Conservation (phyloP, 306 rosid genomes). For the Vigna reflexopilosa region DNA sequence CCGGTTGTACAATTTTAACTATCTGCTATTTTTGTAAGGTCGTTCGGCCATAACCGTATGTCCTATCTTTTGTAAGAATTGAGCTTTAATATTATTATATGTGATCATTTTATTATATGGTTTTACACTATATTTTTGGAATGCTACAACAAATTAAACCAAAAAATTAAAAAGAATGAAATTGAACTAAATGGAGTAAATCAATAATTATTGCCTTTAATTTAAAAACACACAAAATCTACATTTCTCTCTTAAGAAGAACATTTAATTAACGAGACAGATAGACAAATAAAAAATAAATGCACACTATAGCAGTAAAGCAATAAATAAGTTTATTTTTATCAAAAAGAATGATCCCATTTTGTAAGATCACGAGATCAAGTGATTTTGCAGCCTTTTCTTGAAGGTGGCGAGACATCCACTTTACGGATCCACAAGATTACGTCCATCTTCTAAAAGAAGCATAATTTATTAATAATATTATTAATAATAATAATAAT, state of each 20-base stretch:
- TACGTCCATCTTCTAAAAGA: slow-evolving; percentile 35
- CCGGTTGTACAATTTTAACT: too few relatives aligned
- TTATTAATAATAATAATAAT: background rate
- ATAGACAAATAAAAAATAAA: background rate
- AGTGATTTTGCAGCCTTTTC: slow-evolving; percentile 45
- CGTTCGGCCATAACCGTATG: too few relatives aligned
- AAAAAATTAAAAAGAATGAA: too few relatives aligned
- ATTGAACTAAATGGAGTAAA: too few relatives aligned
- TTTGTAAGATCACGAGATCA: slow-evolving; percentile 37
- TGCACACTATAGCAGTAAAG: background rate
- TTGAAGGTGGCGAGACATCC: slow-evolving; percentile 40
- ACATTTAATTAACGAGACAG: background rate
- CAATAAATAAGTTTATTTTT: background rate
- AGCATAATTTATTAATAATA: slow-evolving; percentile 36
- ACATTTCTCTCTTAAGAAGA: too few relatives aligned
- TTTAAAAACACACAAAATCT: background rate
- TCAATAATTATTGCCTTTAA: too few relatives aligned
- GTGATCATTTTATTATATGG: too few relatives aligned
- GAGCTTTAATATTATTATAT: too few relatives aligned
- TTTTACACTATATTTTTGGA: too few relatives aligned
- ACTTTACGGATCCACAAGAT: slow-evolving; percentile 42
- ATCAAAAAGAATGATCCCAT: slow-evolving; percentile 3
- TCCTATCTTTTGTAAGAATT: too few relatives aligned
- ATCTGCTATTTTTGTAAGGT: too few relatives aligned
- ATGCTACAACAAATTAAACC: too few relatives aligned